phyloP scores from a whole-genome alignment of 2,329 filamentous ascomycete genomes.

The Ophiostoma australiae region DNA sequence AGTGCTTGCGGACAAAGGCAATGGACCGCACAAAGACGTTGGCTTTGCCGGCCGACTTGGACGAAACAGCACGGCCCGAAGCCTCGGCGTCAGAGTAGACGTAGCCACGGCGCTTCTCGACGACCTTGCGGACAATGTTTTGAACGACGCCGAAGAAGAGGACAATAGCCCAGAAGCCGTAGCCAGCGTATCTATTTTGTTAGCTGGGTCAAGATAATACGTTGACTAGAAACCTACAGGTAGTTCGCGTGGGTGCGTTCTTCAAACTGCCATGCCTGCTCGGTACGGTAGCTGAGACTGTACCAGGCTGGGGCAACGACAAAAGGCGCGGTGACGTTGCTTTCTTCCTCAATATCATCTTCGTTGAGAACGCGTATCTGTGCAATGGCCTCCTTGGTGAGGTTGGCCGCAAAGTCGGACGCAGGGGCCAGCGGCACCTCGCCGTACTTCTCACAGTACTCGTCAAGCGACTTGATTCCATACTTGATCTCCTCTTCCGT shows the following conservation, averaged over 20 bases:
- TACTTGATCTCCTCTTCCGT: background rate
- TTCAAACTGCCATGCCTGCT: constrained; percentile 10
- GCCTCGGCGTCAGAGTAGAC: constrained; percentile 22
- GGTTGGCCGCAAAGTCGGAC: constrained; percentile 21
- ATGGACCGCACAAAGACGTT: background rate
- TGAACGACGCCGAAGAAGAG: constrained; percentile 25
- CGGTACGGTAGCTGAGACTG: background rate
- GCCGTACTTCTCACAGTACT: constrained; percentile 19
- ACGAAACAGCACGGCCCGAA: background rate
- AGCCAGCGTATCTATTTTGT: constrained; percentile 18
- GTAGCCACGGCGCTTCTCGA: constrained; percentile 22
- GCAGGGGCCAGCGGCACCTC: background rate
- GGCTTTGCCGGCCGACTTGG: background rate
- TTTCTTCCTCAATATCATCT: background rate
- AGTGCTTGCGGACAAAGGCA: constrained; percentile 23
- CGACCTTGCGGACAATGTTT: constrained; percentile 17
- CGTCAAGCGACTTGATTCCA: background rate
- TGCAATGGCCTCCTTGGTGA: constrained; percentile 25
- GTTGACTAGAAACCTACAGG: background rate
- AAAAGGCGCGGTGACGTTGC: constrained; percentile 22
- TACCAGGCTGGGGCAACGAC: constrained; percentile 20
- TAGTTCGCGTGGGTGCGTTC: constrained; percentile 19
- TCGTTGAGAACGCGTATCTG: constrained; percentile 16
- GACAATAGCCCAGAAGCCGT: constrained; percentile 26
- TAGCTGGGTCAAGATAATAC: background rate